Percentiles rank a stretch among this genome's conserved stretches.
Conservation (phyloP, 164 flowering plant genomes). For the Kalanchoe fedtschenkoi region DNA sequence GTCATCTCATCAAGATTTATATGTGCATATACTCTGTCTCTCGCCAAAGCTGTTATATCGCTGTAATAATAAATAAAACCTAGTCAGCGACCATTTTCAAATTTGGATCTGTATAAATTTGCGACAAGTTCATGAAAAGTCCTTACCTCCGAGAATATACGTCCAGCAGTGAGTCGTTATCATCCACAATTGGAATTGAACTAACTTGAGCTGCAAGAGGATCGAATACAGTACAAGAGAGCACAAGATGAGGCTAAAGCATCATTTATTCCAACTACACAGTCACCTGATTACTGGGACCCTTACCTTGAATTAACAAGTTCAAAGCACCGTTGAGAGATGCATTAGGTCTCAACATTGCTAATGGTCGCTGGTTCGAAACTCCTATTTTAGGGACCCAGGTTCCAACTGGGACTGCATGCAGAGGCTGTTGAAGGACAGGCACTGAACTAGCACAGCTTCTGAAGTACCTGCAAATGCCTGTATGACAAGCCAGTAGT, state of each 20-base stretch:
- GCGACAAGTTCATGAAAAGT: neutral
- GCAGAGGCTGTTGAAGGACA: conserved; percentile 41
- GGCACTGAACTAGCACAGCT: conserved; percentile 46
- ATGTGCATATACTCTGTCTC: conserved; percentile 43
- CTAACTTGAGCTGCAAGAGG: conserved; percentile 74
- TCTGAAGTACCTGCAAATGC: conserved; percentile 73
- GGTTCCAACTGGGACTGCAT: conserved; percentile 66
- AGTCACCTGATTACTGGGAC: neutral
- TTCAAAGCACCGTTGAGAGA: conserved; percentile 69
- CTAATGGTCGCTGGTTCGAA: conserved; percentile 48
- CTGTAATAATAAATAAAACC: conserved; percentile 22
- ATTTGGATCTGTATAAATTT: neutral
- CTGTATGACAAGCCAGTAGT: conserved; percentile 24
- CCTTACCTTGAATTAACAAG: conserved; percentile 67
- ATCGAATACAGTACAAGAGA: neutral
- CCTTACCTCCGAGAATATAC: conserved; percentile 77
- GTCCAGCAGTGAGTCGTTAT: conserved; percentile 71
- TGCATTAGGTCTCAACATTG: conserved; percentile 67
- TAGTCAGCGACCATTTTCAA: neutral
- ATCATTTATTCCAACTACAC: neutral
- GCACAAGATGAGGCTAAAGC: neutral
- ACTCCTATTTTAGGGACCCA: conserved; percentile 91
- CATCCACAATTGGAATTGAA: conserved; percentile 89
- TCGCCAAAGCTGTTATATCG: conserved; percentile 63
- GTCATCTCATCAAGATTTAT: conserved; percentile 56